Conservation (phyloP, 163 green algal genomes). For the Prototheca wickerhamii region DNA sequence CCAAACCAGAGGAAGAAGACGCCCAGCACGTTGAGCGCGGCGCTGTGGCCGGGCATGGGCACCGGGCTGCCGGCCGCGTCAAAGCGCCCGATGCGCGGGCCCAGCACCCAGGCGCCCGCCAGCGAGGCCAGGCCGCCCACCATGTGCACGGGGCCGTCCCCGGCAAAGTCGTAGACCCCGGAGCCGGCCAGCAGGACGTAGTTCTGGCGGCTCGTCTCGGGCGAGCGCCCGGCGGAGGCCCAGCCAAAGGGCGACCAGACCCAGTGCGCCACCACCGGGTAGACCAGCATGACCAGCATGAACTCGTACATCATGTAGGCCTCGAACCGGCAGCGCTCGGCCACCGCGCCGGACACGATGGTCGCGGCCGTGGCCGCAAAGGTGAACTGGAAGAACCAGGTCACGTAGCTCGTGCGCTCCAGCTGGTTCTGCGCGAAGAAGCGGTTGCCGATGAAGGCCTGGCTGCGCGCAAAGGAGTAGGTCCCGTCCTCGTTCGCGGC, state of each 20-base stretch:
- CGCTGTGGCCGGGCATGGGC: conserved; percentile 59
- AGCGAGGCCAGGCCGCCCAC: conserved; percentile 58
- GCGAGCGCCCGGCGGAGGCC: conserved; percentile 25
- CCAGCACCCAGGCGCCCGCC: conserved; percentile 55
- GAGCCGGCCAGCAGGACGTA: conserved; percentile 34
- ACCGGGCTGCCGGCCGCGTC: conserved; percentile 45
- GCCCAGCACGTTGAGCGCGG: conserved; percentile 52
- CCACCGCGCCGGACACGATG: conserved; percentile 70
- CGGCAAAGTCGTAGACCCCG: conserved; percentile 64
- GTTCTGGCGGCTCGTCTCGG: conserved; percentile 10
- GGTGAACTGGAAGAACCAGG: conserved; percentile 77
- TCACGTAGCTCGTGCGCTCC: conserved; percentile 15
- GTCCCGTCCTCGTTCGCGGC: conserved; percentile 1
- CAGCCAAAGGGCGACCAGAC: conserved; percentile 57
- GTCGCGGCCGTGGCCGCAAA: conserved; percentile 62
- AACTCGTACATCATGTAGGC: conserved; percentile 73
- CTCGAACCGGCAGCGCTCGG: conserved; percentile 54
- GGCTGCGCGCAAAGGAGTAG: not conserved
- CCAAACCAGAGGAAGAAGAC: conserved; percentile 70
- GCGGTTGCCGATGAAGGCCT: conserved; percentile 48
- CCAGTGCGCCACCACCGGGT: conserved; percentile 77
- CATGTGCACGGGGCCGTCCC: conserved; percentile 70
- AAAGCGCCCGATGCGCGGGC: conserved; percentile 64
- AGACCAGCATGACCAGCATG: conserved; percentile 79
- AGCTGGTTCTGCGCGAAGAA: conserved; percentile 49